These are phyloP conservation scores for Potentilla sterilis DNA, from an alignment of 306 rosid species.

Conservation along the genomic window DNA sequence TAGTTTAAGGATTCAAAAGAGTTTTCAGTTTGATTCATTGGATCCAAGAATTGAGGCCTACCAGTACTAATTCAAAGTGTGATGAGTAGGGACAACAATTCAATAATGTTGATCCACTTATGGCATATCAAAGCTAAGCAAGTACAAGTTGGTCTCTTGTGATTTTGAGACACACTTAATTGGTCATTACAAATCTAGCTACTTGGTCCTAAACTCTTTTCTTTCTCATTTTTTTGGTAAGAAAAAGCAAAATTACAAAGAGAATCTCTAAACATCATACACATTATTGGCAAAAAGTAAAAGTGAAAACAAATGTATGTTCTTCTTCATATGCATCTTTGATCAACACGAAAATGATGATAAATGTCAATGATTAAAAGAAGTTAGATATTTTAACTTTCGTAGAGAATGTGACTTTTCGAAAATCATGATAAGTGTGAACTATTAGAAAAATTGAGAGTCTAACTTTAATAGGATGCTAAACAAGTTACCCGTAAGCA, in stretches of 20 bases:
- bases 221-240: neutral
- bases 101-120: slow-evolving; percentile 12
- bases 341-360: neutral
- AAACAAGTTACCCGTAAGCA: neutral
- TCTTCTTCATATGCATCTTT: neutral
- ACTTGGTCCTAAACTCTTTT: neutral
- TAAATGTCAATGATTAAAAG: neutral
- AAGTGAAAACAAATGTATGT: too few relatives aligned
- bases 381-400: too few relatives aligned
- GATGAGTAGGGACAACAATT: neutral
- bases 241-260: neutral
- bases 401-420: neutral
- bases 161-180: neutral
- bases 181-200: neutral
- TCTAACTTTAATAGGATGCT: neutral
- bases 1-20: neutral
- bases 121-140: neutral
- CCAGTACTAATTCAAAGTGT: neutral
- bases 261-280: neutral
- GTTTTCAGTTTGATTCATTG: slow-evolving; percentile 9
- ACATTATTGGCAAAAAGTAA: neutral
- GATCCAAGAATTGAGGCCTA: slow-evolving; percentile 1
- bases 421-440: neutral
- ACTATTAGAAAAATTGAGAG: neutral
- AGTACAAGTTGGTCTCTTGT: slow-evolving; percentile 1